Evolutionary conservation across 1,284 basidiomycete species (phyloP).

Genomic region (Boletus smithii): DNA sequence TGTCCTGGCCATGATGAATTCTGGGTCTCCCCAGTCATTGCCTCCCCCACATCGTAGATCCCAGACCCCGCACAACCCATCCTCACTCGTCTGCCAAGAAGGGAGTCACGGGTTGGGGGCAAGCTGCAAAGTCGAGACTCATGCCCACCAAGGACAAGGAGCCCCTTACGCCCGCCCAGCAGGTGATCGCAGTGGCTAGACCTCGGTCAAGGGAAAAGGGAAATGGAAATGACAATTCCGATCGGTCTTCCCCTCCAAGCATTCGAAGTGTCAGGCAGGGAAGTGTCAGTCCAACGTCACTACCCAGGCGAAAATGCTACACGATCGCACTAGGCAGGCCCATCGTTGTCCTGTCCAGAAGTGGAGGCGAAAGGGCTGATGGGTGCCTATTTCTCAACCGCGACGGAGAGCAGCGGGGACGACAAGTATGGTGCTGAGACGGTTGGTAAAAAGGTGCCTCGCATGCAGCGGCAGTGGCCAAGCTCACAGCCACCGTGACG

Average conservation of each 20-base stretch:
- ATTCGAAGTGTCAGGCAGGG: constrained; percentile 36
- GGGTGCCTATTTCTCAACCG: constrained; percentile 44
- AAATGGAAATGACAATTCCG: constrained; percentile 46
- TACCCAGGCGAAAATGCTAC: constrained; percentile 60
- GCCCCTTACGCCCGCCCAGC: constrained; percentile 72
- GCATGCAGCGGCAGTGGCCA: constrained; percentile 35
- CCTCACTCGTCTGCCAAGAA: constrained; percentile 66
- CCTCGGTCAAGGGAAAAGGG: constrained; percentile 54
- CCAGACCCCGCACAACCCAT: constrained; percentile 51
- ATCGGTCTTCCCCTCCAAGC: constrained; percentile 36
- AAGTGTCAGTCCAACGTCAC: constrained; percentile 66
- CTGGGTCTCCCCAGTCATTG: constrained; percentile 36
- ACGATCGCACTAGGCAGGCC: constrained; percentile 76
- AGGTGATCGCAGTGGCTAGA: constrained; percentile 70
- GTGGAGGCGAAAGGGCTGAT: constrained; percentile 24
- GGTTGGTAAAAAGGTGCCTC: constrained; percentile 48
- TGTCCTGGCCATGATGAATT: constrained; percentile 66
- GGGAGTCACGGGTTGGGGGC: constrained; percentile 56
- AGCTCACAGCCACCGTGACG: constrained; percentile 23
- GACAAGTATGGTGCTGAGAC: constrained; percentile 50
- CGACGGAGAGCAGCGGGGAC: constrained; percentile 37
- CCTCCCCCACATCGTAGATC: constrained; percentile 53
- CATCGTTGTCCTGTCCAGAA: constrained; percentile 49
- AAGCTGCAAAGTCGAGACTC: constrained; percentile 64
- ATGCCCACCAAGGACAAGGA: constrained; percentile 73